A percentile compares a stretch with the other conserved stretches of the same genome.
Conservation (phyloP, 208 protist species). For the Leptomonas pyrrhocoris region DNA sequence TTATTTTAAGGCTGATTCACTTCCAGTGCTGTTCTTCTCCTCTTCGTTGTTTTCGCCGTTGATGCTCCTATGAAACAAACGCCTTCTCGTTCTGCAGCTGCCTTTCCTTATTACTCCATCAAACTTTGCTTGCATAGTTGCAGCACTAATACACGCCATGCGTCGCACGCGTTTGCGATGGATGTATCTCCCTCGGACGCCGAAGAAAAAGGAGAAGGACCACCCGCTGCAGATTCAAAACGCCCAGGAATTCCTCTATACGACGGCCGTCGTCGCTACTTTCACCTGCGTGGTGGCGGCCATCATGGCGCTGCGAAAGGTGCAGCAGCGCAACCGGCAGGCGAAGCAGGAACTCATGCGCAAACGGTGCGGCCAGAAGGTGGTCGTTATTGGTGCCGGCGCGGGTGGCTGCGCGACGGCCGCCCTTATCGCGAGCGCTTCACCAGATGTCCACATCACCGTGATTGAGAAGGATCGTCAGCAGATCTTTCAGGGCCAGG, state of each 20-base stretch:
- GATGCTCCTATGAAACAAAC: no score
- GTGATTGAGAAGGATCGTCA: slow-evolving; percentile 78
- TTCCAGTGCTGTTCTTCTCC: no score
- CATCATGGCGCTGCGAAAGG: slow-evolving; percentile 48
- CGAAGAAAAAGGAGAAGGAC: slow-evolving; percentile 39
- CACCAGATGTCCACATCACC: slow-evolving; percentile 66
- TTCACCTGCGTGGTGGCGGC: slow-evolving; percentile 36
- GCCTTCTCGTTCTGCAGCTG: no score
- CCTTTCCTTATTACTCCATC: neutral
- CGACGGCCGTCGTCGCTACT: slow-evolving; percentile 31
- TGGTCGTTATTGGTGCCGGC: slow-evolving; percentile 81
- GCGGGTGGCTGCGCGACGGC: slow-evolving; percentile 68
- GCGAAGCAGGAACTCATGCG: slow-evolving; percentile 28
- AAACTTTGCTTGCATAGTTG: neutral
- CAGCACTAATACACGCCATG: slow-evolving; percentile 17
- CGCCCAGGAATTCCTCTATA: slow-evolving; percentile 47
- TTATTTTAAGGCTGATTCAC: no score
- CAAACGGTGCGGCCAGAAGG: slow-evolving; percentile 47
- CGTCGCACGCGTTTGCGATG: slow-evolving; percentile 12
- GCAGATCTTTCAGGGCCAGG: slow-evolving; percentile 64
- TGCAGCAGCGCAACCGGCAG: slow-evolving; percentile 48
- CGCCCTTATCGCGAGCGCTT: slow-evolving; percentile 48
- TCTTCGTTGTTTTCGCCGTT: no score
- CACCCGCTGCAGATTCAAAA: slow-evolving; percentile 63
- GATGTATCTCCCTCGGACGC: slow-evolving; percentile 77